Conservation (phyloP, 2,329 filamentous ascomycete species). For the Fusarium palustre region DNA sequence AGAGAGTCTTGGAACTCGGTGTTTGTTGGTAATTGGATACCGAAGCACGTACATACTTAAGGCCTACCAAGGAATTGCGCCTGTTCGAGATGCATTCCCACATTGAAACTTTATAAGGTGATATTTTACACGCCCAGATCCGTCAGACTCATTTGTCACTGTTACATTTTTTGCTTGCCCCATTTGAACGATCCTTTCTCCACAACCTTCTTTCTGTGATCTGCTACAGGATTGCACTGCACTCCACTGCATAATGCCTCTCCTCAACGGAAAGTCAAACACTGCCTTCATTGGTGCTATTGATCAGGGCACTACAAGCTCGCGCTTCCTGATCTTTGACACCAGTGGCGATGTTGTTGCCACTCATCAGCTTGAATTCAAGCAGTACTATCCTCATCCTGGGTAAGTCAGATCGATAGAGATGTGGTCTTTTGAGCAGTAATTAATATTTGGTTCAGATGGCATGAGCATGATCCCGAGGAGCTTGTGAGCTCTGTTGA, state of each 20-base stretch:
- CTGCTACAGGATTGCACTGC: not conserved
- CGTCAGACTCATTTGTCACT: conserved; percentile 15
- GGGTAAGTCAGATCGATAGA: conserved; percentile 64
- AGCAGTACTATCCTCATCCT: conserved; percentile 78
- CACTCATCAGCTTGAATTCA: conserved; percentile 80
- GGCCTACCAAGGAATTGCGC: conserved; percentile 17
- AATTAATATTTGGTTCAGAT: conserved; percentile 60
- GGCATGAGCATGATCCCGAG: conserved; percentile 86
- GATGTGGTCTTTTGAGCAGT: not conserved
- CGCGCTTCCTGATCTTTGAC: conserved; percentile 83
- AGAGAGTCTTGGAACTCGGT: conserved; percentile 16
- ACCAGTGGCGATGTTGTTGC: conserved; percentile 75
- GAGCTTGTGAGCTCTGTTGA: conserved; percentile 80
- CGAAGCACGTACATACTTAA: conserved; percentile 36
- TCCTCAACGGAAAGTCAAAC: conserved; percentile 43
- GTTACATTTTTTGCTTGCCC: conserved; percentile 23
- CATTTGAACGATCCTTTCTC: conserved; percentile 17
- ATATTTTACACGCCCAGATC: conserved; percentile 2
- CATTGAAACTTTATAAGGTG: conserved; percentile 4
- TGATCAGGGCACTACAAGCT: conserved; percentile 83
- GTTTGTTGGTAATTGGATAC: conserved; percentile 1
- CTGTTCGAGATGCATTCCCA: conserved; percentile 22
- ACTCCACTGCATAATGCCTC: conserved; percentile 48
- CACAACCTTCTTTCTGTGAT: conserved; percentile 15
- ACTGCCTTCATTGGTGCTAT: conserved; percentile 76